These are phyloP conservation scores for Podochytrium sp. DNA, from an alignment of 192 early-diverging fungal genomes.

Conservation along the genomic window DNA sequence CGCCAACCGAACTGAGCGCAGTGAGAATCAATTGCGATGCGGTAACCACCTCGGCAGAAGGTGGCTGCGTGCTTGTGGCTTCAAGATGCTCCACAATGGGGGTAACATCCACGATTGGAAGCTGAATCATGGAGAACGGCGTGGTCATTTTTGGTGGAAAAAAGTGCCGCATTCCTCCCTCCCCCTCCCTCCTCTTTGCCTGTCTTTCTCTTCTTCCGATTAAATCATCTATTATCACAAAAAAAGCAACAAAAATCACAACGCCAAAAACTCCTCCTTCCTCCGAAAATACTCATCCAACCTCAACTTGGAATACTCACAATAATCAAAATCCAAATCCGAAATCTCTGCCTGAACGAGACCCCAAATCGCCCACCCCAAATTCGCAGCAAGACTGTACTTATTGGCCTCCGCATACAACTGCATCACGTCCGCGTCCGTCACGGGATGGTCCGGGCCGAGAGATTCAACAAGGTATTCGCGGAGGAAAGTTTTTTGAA, in stretches of 20 bases:
- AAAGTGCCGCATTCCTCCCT: neutral
- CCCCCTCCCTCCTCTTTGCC: neutral
- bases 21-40: neutral
- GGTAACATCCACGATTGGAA: neutral
- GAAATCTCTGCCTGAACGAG: slow-evolving; percentile 79
- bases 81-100: neutral
- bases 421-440: slow-evolving; percentile 55
- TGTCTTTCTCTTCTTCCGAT: neutral
- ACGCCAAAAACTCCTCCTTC: slow-evolving; percentile 31
- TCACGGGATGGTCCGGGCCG: slow-evolving; percentile 17
- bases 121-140: neutral
- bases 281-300: slow-evolving; percentile 68
- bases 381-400: slow-evolving; percentile 85
- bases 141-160: too few species aligned
- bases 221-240: neutral
- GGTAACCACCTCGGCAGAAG: neutral
- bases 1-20: neutral
- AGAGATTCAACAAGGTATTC: slow-evolving; percentile 60
- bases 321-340: slow-evolving; percentile 95
- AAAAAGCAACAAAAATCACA: slow-evolving; percentile 26
- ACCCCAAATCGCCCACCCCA: slow-evolving; percentile 35
- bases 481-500: slow-evolving; percentile 79
- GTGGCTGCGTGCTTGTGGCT: neutral
- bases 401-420: slow-evolving; percentile 78
- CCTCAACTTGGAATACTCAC: slow-evolving; percentile 80